Conservation (phyloP, 2,329 filamentous ascomycete species). For the Aspergillus quadrilineatus region DNA sequence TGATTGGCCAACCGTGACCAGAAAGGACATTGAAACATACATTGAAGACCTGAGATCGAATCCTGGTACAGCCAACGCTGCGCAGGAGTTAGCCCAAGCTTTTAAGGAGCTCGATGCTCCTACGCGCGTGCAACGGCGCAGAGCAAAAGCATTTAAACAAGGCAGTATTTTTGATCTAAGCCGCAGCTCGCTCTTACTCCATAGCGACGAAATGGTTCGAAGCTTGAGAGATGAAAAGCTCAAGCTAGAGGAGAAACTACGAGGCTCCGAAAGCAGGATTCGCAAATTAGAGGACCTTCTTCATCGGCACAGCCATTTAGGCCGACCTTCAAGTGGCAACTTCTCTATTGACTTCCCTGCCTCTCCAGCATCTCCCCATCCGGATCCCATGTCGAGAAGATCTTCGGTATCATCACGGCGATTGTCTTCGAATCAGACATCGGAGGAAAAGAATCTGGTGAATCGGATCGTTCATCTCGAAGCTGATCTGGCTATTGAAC, state of each 20-base stretch:
- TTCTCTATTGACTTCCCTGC: constrained; percentile 30
- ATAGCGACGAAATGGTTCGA: constrained; percentile 77
- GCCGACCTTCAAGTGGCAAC: constrained; percentile 53
- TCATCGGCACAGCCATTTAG: constrained; percentile 70
- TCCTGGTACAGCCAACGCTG: constrained; percentile 63
- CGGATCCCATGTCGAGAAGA: constrained; percentile 51
- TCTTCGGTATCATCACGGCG: constrained; percentile 62
- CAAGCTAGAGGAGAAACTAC: constrained; percentile 70
- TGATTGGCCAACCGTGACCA: constrained; percentile 73
- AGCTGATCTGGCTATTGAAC: constrained; percentile 72
- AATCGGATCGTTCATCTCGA: constrained; percentile 69
- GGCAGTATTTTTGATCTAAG: constrained; percentile 92
- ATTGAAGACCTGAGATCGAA: constrained; percentile 64
- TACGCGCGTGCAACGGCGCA: constrained; percentile 80
- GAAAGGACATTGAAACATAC: constrained; percentile 75
- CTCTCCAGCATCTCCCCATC: constrained; percentile 15
- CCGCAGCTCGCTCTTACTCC: constrained; percentile 78
- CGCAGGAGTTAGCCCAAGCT: constrained; percentile 72
- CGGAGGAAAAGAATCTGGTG: constrained; percentile 61
- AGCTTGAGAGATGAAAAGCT: constrained; percentile 80
- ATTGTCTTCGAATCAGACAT: constrained; percentile 59
- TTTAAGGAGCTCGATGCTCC: constrained; percentile 77
- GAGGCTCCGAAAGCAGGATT: constrained; percentile 84
- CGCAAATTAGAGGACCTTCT: constrained; percentile 87
- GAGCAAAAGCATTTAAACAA: constrained; percentile 92